A percentile compares a stretch with the other conserved stretches of the same genome.
phyloP scores from a whole-genome alignment of 352 stramenopile species.

The Phytophthora colocasiae region DNA sequence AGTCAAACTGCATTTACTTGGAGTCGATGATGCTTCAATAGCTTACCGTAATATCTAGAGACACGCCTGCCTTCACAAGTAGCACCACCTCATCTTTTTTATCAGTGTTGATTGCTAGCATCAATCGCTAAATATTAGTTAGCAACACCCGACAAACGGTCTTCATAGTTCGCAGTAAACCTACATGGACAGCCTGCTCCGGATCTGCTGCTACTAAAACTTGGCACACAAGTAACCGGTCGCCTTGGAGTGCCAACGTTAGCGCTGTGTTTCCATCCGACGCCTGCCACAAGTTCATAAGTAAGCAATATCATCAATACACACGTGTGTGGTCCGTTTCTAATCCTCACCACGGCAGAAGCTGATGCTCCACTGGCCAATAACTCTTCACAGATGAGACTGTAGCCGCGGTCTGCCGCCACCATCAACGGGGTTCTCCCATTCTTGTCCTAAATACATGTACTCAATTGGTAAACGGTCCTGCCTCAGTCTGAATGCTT shows the following conservation, averaged over 20 bases:
- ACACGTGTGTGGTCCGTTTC: neutral
- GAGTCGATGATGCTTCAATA: neutral
- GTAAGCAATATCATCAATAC: slow-evolving; percentile 1
- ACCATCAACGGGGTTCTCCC: slow-evolving; percentile 44
- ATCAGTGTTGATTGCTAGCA: slow-evolving; percentile 35
- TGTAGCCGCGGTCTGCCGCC: slow-evolving; percentile 37
- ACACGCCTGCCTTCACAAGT: slow-evolving; percentile 43
- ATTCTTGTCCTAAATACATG: slow-evolving; percentile 34
- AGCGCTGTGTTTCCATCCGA: slow-evolving; percentile 34
- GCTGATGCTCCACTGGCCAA: slow-evolving; percentile 34
- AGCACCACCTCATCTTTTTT: slow-evolving; percentile 40
- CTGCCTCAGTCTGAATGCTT: neutral
- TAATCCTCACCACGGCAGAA: slow-evolving; percentile 24
- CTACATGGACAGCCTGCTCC: slow-evolving; percentile 36
- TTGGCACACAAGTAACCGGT: slow-evolving; percentile 39
- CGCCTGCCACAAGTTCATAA: slow-evolving; percentile 7
- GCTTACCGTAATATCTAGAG: slow-evolving; percentile 35
- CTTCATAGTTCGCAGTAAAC: neutral
- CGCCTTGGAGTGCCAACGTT: slow-evolving; percentile 25
- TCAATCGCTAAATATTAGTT: slow-evolving; percentile 22
- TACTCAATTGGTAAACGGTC: neutral
- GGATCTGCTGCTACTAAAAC: slow-evolving; percentile 36
- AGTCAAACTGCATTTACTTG: neutral
- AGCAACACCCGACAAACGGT: no score
- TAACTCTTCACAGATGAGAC: slow-evolving; percentile 46